Base-by-base conservation (phyloP, 2,329 filamentous ascomycete genomes). In the Exophiala dermatitidis region DNA sequence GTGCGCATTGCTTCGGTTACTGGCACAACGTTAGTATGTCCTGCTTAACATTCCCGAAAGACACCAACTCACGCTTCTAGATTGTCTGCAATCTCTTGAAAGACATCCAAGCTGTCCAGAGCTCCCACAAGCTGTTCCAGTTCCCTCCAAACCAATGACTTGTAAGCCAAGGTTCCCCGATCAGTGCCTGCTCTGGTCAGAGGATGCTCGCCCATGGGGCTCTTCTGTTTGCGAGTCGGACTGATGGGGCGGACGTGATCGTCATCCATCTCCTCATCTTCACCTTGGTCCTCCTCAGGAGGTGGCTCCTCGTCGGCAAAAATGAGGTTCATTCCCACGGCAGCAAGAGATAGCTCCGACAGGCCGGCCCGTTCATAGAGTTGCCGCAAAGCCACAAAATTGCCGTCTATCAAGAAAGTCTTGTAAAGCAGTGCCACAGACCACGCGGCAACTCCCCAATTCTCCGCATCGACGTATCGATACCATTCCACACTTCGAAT, bases 401-500 rank as follows among this genome's bases (percentile, higher is more conserved):
- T 69, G 8, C 71, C 71, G 43, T 76, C 80, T 94, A 89, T 79
- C 44, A 95, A 77, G 65, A 96, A 90, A 56, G 84, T 83, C 65
- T 86, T 86, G 71, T 95, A 88, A n/a, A 90, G 79, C 62, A 82
- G 78, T 31, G 81, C 80, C 40, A 88, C 83, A 52, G 82, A 76
- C 12, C 74, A 71, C 63, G 91, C 88, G 26, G 88, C 83, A 53
- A 84, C 77, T 10, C 78, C 74, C 84, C 85, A 90, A 50, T 86
- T 78, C 10, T 59, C 54, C 8, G 80, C 84, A 46, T 86, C 81
- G 5, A 91, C 79, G 52, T 88, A 77, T 53, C 88, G 73, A 67
- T 91, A 84, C 90, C 91, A 97, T 65, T 94, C 87, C 54, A 96
- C 72, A 36, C 86, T 83, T 52, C 85, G 80, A 43, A 96, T 88